phyloP scores from a whole-genome alignment of 305 asterid species.

The Euphrasia arctica region DNA sequence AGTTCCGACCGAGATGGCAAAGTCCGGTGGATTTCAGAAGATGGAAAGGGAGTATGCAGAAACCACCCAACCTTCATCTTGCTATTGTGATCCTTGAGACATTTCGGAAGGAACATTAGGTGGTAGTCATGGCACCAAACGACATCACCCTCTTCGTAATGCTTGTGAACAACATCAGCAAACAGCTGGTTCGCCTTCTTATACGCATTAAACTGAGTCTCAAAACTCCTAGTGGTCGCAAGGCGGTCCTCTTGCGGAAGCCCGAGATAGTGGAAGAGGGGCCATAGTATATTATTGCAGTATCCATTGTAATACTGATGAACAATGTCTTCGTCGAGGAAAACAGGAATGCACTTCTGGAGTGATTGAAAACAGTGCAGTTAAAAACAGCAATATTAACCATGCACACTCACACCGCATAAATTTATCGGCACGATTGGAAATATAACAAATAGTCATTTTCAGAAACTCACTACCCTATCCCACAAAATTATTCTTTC shows the following conservation, averaged over 20 bases:
- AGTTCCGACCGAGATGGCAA: constrained; percentile 8
- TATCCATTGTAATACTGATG: constrained; percentile 1
- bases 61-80: constrained; percentile 6
- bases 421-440: no score
- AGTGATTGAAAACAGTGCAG: no score
- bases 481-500: no score
- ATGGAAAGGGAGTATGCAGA: not conserved
- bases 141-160: constrained; percentile 2
- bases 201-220: not conserved
- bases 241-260: not conserved
- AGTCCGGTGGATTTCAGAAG: constrained; percentile 2
- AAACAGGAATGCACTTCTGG: not conserved
- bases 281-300: constrained; percentile 1
- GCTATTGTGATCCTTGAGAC: not conserved
- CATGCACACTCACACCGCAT: no score
- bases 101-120: not conserved
- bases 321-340: not conserved
- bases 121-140: constrained; percentile 2
- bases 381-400: no score
- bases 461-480: no score
- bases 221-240: constrained; percentile 1
- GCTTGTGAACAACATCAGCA: constrained; percentile 2
- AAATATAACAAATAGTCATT: no score
- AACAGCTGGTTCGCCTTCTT: constrained; percentile 6
- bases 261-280: not conserved